Base-by-base conservation (phyloP, 805 yeast genomes). In the Candida pini region DNA sequence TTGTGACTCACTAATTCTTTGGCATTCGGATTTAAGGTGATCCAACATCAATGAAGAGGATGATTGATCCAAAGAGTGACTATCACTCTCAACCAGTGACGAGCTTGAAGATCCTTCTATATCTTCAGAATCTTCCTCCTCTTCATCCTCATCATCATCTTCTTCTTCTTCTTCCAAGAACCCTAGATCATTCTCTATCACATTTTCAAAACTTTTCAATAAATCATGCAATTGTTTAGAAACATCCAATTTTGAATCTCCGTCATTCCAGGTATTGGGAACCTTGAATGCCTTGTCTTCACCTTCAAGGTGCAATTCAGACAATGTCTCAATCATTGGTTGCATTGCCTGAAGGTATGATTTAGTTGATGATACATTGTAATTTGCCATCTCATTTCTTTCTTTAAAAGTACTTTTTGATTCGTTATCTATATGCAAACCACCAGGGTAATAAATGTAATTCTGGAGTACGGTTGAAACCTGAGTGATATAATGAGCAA, bases 311-410 rank as follows among this genome's bases (percentile, higher is more conserved):
- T 55, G 47, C 12, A 73, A 47, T 1, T 50, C 40, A 3, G 57
- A 53, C 37, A 78, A 51, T 1, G 68, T 55, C 5, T 71, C 75
- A n/a, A 73, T 63, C 80, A 83, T 74, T 2, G 77, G 71, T 53
- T 70, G 73, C 87, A 83, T 81, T 14, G 92, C 90, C 52, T 73
- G 73, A 82, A 83, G 75, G 56, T 74, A 83, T 16, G 92, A 81
- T 56, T 75, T 72, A 8, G 89, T 81, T 1, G 89, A 81, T 10
- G 72, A 63, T 7, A 69, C 81, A 30, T 72, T 69, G 43, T 74
- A 76, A 5, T 71, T 62, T 2, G 75, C 62, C 78, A 73, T 73
- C 18, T 12, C 7, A n/a, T n/a, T n/a, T n/a, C n/a, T n/a, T n/a
- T n/a, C n/a, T n/a, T n/a, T n/a, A n/a, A n/a, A n/a, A n/a, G n/a